Evolutionary conservation across 257 asterid species (phyloP), one percentile per base, ranked within the genome.

Genomic region (Galeopsis tetrahit): DNA sequence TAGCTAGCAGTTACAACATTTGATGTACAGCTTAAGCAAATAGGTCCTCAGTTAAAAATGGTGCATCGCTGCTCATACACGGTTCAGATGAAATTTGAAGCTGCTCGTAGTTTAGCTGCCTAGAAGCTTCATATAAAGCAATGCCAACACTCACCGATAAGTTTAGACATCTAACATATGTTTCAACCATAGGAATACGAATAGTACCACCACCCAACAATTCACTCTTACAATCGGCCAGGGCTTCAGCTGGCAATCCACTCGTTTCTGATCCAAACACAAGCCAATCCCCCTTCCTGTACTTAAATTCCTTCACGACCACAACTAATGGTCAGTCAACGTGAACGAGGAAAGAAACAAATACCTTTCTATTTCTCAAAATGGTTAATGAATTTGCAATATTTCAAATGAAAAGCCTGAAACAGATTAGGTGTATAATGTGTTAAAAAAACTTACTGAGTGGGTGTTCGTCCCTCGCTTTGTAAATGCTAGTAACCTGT

Each of bases 151-250:
- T 94, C 33, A 91, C 98, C 0, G 98, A 92, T 60, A 95, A 79
- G 77, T 95, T 95, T 74, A 92, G 88, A 82, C 99, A 95, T 76
- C 99, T 88, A 35, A 95, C 99, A 40, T 95, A 90, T 38, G 98
- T 90, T 77, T 95, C 99, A 2, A 87, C 84, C 98, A 95, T 95
- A 21, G 98, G 99, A 51, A 95, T 95, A 46, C 84, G 80, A 36
- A 91, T 69, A 3, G 98, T 81, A 17, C 99, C 97, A 3, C 97
- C 95, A 60, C 97, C 98, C 55, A 82, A 66, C 2, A 80, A 53
- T 53, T 85, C 87, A 39, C 80, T 80, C 81, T 69, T 82, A 73
- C 99, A 92, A 44, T 95, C 98, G 8, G 51, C 77, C 76, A 95
- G 83, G 42, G 93, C 97, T 82, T 95, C 98, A 3, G 92, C 84